Conservation (phyloP, 2,329 filamentous ascomycete species). For the Fusarium compactum region DNA sequence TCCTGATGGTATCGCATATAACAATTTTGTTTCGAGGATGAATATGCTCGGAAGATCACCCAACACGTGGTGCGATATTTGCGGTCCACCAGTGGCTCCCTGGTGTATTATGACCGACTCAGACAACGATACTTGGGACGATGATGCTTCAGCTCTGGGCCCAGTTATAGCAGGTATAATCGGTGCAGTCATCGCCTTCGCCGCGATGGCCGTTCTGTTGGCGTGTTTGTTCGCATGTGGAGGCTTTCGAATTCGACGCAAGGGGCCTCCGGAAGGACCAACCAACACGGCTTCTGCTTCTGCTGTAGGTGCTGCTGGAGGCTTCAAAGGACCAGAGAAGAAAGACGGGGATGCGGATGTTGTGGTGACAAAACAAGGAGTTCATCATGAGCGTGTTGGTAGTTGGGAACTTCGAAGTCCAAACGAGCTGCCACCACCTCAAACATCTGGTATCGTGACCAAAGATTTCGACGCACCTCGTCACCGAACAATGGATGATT, state of each 20-base stretch:
- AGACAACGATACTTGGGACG: neutral
- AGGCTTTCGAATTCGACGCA: conserved; percentile 50
- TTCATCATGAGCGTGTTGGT: conserved; percentile 59
- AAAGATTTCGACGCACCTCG: conserved; percentile 38
- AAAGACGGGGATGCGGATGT: conserved; percentile 60
- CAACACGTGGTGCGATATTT: conserved; percentile 60
- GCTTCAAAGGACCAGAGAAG: conserved; percentile 61
- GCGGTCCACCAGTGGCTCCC: conserved; percentile 48
- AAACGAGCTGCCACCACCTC: conserved; percentile 17
- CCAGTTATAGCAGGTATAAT: conserved; percentile 60
- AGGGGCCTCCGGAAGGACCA: conserved; percentile 9
- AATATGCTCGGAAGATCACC: conserved; percentile 51
- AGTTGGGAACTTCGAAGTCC: conserved; percentile 61
- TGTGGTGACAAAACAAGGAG: conserved; percentile 54
- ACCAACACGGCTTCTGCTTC: conserved; percentile 9
- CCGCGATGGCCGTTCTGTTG: conserved; percentile 51
- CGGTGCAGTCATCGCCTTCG: conserved; percentile 58
- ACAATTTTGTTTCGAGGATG: conserved; percentile 56
- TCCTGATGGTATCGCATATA: conserved; percentile 54
- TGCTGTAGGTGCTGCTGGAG: conserved; percentile 51
- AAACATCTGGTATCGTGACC: conserved; percentile 42
- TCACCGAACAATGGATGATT: conserved; percentile 43
- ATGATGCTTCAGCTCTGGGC: conserved; percentile 40
- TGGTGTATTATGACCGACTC: conserved; percentile 53
- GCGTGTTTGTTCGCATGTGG: conserved; percentile 51